phyloP scores from a whole-genome alignment of 164 flowering plant genomes.

The Akebia trifoliata region DNA sequence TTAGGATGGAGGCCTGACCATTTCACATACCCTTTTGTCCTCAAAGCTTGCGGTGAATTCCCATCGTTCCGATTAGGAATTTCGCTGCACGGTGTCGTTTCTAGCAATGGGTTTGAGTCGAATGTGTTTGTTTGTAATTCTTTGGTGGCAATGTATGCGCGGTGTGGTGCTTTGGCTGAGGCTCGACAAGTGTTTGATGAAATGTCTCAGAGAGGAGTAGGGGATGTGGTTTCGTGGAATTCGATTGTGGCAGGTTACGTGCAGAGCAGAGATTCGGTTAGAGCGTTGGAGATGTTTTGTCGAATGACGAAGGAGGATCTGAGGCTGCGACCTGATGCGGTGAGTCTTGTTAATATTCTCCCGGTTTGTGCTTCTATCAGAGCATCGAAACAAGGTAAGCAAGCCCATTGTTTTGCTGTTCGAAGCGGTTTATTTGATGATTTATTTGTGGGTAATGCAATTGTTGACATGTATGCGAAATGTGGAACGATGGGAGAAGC shows the following conservation, averaged over 20 bases:
- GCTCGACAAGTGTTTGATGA: conserved; percentile 59
- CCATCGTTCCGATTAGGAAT: conserved; percentile 30
- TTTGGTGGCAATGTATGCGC: conserved; percentile 54
- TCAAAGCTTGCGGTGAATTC: conserved; percentile 53
- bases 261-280: conserved; percentile 32
- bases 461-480: conserved; percentile 64
- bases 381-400: conserved; percentile 29
- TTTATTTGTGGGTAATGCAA: conserved; percentile 59
- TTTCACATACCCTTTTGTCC: conserved; percentile 51
- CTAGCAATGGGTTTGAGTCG: conserved; percentile 37
- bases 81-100: conserved; percentile 39
- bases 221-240: conserved; percentile 68
- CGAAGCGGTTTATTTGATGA: conserved; percentile 40
- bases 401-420: conserved; percentile 47
- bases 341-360: conserved; percentile 61
- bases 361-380: conserved; percentile 48
- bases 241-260: conserved; percentile 53
- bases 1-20: conserved; percentile 41
- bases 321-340: conserved; percentile 39
- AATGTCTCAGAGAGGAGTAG: conserved; percentile 36
- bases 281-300: conserved; percentile 40
- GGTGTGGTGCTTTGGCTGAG: conserved; percentile 37
- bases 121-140: conserved; percentile 75
- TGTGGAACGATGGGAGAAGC: conserved; percentile 52
- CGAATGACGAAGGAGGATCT: conserved; percentile 20